Conservation (phyloP, 2,329 filamentous ascomycete species). For the Xylariaceae sp. region DNA sequence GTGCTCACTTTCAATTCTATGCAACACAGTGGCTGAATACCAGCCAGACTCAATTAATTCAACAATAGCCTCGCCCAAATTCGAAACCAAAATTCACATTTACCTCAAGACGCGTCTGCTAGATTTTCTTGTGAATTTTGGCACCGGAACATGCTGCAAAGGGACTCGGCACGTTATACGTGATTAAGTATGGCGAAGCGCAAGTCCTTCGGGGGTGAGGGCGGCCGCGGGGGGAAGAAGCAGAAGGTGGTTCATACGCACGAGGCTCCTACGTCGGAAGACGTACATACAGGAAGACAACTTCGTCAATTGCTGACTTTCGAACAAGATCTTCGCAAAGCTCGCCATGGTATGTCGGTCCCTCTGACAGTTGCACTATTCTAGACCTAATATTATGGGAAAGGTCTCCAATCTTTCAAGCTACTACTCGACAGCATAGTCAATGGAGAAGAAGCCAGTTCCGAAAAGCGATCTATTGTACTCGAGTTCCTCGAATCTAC, state of each 20-base stretch:
- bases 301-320: slow-evolving; percentile 66
- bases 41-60: too few relatives aligned
- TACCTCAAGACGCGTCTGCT: too few relatives aligned
- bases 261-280: slow-evolving; percentile 54
- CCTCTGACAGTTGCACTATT: not conserved
- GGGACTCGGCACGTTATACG: too few relatives aligned
- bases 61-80: too few relatives aligned
- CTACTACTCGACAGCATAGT: slow-evolving; percentile 63
- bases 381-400: not conserved
- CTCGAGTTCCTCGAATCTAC: slow-evolving; percentile 62
- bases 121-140: too few relatives aligned
- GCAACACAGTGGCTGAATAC: too few relatives aligned
- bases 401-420: slow-evolving; percentile 68
- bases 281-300: slow-evolving; percentile 61
- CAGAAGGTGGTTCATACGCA: slow-evolving; percentile 47
- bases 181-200: slow-evolving; percentile 22
- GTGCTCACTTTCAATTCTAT: too few relatives aligned
- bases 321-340: slow-evolving; percentile 62
- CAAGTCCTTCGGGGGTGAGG: slow-evolving; percentile 24
- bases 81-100: too few relatives aligned
- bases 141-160: too few relatives aligned
- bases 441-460: slow-evolving; percentile 43
- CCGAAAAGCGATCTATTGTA: slow-evolving; percentile 55
- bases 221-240: slow-evolving; percentile 46
- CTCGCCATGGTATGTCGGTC: slow-evolving; percentile 55